Base-by-base conservation (phyloP, 495 filamentous ascomycete genomes). In the Pseudoneurospora amorphoporcata region DNA sequence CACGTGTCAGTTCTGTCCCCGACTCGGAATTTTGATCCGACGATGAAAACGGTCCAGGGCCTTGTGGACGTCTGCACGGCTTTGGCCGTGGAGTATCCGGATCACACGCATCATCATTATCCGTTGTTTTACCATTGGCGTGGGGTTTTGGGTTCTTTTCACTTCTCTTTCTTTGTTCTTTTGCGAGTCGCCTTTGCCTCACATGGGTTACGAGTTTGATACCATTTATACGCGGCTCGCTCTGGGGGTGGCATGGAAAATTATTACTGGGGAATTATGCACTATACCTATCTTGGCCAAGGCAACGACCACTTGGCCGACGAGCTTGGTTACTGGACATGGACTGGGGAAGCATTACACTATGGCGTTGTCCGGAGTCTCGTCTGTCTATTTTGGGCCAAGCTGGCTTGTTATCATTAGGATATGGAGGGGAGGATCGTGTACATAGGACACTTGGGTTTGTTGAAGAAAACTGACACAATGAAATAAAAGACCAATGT, bases 151-250 rank as follows among this genome's bases (percentile, higher is more conserved):
- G 53, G 53, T 35, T 35, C 23, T 61, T 61, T 61, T 61, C 29
- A 35, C 29, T 61, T 61, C 53, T 61, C 53, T 61, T 61, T 61
- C 29, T 61, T 61, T 61, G 53, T 61, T 61, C 2, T 72, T 68
- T 32, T 72, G n/a, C 41, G 32, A 23, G 37, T 41, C 38, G 43
- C 19, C 23, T 65, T 61, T 39, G 8, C 53, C 29, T 23, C 16
- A 40, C 70, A 71, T 35, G 70, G 70, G n/a, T 39, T 37, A 71
- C 38, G 41, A 29, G 41, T 71, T 71, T 71, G 53, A 71, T 71
- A 65, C 70, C 70, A 71, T 53, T 71, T 37, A 35, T 71, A 35
- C 70, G 70, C 70, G 40, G 17, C 69, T 43, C 69, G 69, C 29
- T 70, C 39, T 12, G 53, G 53, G 53, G 53, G 53, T 61, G 53